Conservation (phyloP, 305 asterid genomes). For the Withania somnifera region DNA sequence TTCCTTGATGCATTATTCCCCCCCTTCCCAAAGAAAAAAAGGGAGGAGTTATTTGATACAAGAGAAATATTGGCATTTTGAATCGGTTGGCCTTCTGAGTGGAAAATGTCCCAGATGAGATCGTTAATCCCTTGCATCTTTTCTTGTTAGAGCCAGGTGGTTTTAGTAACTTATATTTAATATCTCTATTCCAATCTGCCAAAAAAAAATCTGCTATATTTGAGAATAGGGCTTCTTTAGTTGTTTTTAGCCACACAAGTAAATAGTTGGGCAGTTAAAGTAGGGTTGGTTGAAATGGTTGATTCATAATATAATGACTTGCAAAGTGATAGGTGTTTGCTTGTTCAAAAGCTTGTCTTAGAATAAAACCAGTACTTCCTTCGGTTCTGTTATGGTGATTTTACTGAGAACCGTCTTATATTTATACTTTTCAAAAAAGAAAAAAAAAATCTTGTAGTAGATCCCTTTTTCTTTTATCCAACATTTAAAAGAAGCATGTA, state of each 20-base stretch:
- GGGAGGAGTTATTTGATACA: background rate
- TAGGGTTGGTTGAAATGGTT: background rate
- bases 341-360: background rate
- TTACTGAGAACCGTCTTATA: background rate
- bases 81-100: background rate
- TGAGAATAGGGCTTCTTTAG: background rate
- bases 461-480: too few relatives aligned
- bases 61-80: background rate
- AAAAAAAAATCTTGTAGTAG: background rate
- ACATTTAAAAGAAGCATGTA: too few relatives aligned
- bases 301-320: background rate
- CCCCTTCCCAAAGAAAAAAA: background rate
- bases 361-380: background rate
- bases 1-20: background rate
- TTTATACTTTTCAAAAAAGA: background rate
- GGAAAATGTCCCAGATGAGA: background rate
- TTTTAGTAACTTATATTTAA: background rate
- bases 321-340: background rate
- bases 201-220: background rate
- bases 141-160: background rate
- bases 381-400: background rate
- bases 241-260: background rate
- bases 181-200: background rate
- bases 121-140: background rate
- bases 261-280: background rate